Percentiles rank a stretch among this genome's conserved stretches.
Evolutionary conservation across 148 eudicot genomes (phyloP).

Genomic region (Cornus florida): DNA sequence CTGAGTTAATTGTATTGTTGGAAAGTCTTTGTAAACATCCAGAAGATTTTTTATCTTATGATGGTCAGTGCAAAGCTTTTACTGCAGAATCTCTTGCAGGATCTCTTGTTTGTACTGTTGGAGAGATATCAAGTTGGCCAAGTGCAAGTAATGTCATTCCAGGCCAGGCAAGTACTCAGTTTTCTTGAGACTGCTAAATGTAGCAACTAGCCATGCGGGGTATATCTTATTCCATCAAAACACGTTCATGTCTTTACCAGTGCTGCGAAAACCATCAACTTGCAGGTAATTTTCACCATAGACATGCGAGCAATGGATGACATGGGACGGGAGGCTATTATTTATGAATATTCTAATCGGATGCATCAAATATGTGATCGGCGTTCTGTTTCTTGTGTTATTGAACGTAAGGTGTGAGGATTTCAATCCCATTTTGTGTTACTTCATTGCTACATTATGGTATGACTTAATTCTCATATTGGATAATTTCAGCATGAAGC

Average conservation of each 20-base stretch:
- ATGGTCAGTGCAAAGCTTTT: slow-evolving; percentile 60
- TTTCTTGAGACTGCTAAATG: not conserved
- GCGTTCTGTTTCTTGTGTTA: slow-evolving; percentile 78
- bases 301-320: slow-evolving; percentile 95
- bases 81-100: slow-evolving; percentile 62
- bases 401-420: slow-evolving; percentile 79
- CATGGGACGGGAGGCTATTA: slow-evolving; percentile 76
- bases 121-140: slow-evolving; percentile 95
- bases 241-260: not conserved
- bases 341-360: slow-evolving; percentile 72
- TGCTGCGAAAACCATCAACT: not conserved
- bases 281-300: slow-evolving; percentile 83
- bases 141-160: slow-evolving; percentile 99
- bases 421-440: not conserved
- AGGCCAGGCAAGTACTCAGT: slow-evolving; percentile 72
- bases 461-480: not conserved
- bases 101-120: slow-evolving; percentile 98
- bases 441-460: not conserved
- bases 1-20: slow-evolving; percentile 78
- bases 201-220: not conserved
- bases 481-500: slow-evolving; percentile 76
- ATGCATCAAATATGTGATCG: slow-evolving; percentile 81
- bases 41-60: slow-evolving; percentile 57
- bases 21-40: slow-evolving; percentile 83
- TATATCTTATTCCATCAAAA: not conserved